Percentiles rank a stretch among this genome's conserved stretches.
Evolutionary conservation across 139 green algal species (phyloP).

Genomic region (Pleodorina starrii): DNA sequence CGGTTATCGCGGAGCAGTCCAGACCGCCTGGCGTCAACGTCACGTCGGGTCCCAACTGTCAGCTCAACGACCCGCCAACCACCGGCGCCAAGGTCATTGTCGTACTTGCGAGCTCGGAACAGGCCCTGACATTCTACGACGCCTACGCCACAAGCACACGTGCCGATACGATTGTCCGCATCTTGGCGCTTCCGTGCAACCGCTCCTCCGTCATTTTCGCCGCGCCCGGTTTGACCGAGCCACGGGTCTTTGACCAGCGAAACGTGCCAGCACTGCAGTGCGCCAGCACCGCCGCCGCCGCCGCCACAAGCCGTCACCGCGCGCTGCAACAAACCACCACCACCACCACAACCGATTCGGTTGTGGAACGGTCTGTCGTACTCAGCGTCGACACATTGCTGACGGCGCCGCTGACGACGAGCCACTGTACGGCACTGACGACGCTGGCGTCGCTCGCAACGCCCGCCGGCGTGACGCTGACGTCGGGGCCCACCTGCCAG

Average conservation of each 20-base stretch:
- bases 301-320: background rate
- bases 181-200: conserved; percentile 24
- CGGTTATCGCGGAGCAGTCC: conserved; percentile 28
- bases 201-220: conserved; percentile 44
- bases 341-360: background rate
- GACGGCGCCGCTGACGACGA: background rate
- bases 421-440: conserved; percentile 8
- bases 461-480: background rate
- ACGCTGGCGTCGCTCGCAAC: background rate
- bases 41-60: conserved; percentile 34
- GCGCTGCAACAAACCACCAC: background rate
- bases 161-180: conserved; percentile 38
- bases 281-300: background rate
- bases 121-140: conserved; percentile 41
- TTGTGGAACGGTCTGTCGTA: conserved; percentile 15
- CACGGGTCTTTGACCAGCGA: conserved; percentile 45
- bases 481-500: conserved; percentile 27
- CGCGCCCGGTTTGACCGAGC: conserved; percentile 24
- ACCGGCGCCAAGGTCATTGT: conserved; percentile 48
- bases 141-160: conserved; percentile 33
- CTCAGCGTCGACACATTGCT: conserved; percentile 31
- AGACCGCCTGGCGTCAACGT: conserved; percentile 15
- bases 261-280: conserved; percentile 43
- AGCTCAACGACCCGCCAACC: conserved; percentile 43
- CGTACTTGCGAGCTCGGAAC: background rate